Base-by-base conservation (phyloP, 2,329 filamentous ascomycete genomes). In the Myriosclerotinia curreyana region DNA sequence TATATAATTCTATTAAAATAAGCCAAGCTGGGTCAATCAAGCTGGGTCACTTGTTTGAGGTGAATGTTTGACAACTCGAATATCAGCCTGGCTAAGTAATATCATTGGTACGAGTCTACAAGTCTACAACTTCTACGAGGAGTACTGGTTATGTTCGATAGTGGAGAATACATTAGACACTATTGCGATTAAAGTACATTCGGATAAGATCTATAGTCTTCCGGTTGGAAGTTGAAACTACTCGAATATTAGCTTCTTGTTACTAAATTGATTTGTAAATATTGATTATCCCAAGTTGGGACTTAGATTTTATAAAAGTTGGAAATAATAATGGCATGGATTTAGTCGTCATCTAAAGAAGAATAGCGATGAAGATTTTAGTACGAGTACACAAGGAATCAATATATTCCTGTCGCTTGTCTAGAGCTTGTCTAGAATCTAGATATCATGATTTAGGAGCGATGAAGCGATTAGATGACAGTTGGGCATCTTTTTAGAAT, bases 121-220 rank as follows among this genome's bases (percentile, higher is more conserved):
- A 31, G 28, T 31, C 28, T 6, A 31, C 28, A 6, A 31, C 28
- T 31, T 31, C 28, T 31, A 31, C 28, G 28, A 31, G 28, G 28
- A 31, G 28, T 31, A 31, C 28, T 15, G 12, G 40, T 15, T 46
- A 58, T 36, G 20, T 56, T 56, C 20, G 54, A 48, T n/a, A 48
- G 54, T 58, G 54, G 54, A 34, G 54, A 46, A 31, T 31, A 31
- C 28, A 31, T 31, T 11, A 42, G 2, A 9, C 17, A 14, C 2
- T 42, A 14, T 7, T 22, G 40, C 54, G 40, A 46, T 58, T 17
- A 14, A 36, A 14, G 11, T 34, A 28, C 36, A 34, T 46, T 58
- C 54, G 54, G 54, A 28, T 58, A 58, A 46, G 40, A 58, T 56
- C 25, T n/a, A 31, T 56, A 31, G 40, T 46, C 40, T 58, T 58